Base-by-base conservation (phyloP, 768 basidiomycete species). In the Cytidiella melzeri region DNA sequence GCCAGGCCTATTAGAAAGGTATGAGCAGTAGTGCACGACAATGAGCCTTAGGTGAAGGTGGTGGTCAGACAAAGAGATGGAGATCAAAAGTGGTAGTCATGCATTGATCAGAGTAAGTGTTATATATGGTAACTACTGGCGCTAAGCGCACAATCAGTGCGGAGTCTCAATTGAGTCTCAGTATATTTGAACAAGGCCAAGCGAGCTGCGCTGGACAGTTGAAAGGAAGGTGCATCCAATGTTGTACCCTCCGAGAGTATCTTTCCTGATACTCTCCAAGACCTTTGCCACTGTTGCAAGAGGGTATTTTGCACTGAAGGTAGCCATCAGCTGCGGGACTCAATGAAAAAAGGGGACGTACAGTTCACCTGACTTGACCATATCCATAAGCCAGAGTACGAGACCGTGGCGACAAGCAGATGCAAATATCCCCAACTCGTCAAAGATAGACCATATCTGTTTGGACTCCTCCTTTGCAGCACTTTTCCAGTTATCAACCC, bases 341-440 rank as follows among this genome's bases (percentile, higher is more conserved):
- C 26, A 11, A 45, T 4, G 9, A 11, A 13, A 4, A 21, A 45
- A 11, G 9, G n/a, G 10, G 6, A 51, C 59, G 36, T 39, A 61
- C 57, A 56, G 44, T 43, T 61, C 55, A 2, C 59, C 55, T 23
- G 55, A 56, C 13, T 28, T 18, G 0, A 57, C 38, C 60, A 49
- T 55, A 25, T 61, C 53, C 5, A 24, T 18, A 1, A 56, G 10
- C 55, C 53, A 54, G 1, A 58, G 51, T 13, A 61, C 53, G 23
- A 58, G 36, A 0, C 59, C 57, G 48, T 61, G 59, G 4, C 55
- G 55, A 34, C 59, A 60, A 6, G 48, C 53, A n/a, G 53, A 45
- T 0, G 66, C 60, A 51, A 75, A 74, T 9, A 71, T 55, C 0
- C 72, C 69, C 0, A 66, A 63, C 57, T 72, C 67, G 0, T 65